Conservation (phyloP, 2,329 filamentous ascomycete genomes). For the Fonsecaea pedrosoi region DNA sequence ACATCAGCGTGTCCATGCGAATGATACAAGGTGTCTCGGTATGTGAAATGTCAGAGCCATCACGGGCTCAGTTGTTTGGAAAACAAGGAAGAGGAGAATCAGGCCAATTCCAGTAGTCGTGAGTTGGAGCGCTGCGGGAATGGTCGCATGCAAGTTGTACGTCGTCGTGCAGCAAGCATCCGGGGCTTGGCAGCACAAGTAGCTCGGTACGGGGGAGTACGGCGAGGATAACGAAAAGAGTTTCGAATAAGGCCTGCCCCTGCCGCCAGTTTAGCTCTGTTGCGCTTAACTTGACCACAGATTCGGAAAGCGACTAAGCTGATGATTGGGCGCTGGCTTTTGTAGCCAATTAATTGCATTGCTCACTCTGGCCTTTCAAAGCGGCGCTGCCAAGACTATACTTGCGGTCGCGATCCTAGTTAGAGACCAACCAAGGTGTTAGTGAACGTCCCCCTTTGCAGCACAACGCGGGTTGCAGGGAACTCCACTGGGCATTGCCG, state of each 20-base stretch:
- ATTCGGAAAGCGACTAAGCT: too few relatives aligned
- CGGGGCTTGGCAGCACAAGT: neutral
- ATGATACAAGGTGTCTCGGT: neutral
- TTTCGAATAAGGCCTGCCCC: neutral
- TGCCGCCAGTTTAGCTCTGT: neutral
- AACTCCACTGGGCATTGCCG: too few relatives aligned
- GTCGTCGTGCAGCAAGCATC: neutral
- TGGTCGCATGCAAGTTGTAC: neutral
- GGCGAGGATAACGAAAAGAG: neutral
- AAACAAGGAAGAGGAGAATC: neutral
- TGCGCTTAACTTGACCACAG: neutral
- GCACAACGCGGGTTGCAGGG: too few relatives aligned
- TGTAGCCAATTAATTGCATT: too few relatives aligned
- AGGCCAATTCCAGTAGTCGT: neutral
- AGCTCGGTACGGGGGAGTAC: neutral
- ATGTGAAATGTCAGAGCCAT: neutral
- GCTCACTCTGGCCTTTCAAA: too few relatives aligned
- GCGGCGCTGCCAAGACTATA: too few relatives aligned
- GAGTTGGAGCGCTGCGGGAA: neutral
- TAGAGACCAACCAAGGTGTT: too few relatives aligned
- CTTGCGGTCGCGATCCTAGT: too few relatives aligned
- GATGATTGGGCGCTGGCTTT: too few relatives aligned
- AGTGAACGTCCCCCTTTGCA: too few relatives aligned
- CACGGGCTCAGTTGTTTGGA: neutral
- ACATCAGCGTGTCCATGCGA: slow-evolving; percentile 3